phyloP scores from a whole-genome alignment of 1,139 yeast species.

The Taiozyma sp. region DNA sequence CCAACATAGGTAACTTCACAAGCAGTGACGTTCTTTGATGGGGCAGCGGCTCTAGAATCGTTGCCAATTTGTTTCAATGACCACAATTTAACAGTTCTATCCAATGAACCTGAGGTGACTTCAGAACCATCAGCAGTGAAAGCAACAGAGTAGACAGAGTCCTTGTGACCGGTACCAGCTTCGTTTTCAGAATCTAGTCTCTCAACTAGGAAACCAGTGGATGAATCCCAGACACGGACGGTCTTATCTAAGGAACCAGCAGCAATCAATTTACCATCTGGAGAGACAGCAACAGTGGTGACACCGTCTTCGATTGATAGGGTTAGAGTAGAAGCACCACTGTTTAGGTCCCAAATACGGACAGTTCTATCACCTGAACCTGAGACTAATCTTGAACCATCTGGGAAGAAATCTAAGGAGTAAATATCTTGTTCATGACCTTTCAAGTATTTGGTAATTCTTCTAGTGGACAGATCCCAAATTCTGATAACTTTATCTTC shows the following conservation, averaged over 20 bases:
- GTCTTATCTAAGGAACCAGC: constrained; percentile 96
- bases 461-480: constrained; percentile 89
- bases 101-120: constrained; percentile 91
- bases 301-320: constrained; percentile 95
- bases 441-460: constrained; percentile 79
- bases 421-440: constrained; percentile 99
- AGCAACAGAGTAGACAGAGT: constrained; percentile 92
- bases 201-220: constrained; percentile 89
- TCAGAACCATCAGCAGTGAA: constrained; percentile 90
- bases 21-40: constrained; percentile 39
- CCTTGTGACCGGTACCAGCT: constrained; percentile 90
- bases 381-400: constrained; percentile 88
- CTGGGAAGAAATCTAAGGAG: constrained; percentile 92
- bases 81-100: constrained; percentile 96
- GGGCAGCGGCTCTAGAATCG: constrained; percentile 38
- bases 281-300: constrained; percentile 95
- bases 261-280: constrained; percentile 90
- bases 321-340: constrained; percentile 87
- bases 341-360: constrained; percentile 92
- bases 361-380: constrained; percentile 98
- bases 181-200: constrained; percentile 87
- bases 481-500: constrained; percentile 95
- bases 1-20: constrained; percentile 95
- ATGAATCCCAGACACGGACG: constrained; percentile 96
- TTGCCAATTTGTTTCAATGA: constrained; percentile 51